Evolutionary conservation across 2,329 filamentous ascomycete species (phyloP), one percentile per base, ranked within the genome.

Genomic region (Dothideomycetes sp.): DNA sequence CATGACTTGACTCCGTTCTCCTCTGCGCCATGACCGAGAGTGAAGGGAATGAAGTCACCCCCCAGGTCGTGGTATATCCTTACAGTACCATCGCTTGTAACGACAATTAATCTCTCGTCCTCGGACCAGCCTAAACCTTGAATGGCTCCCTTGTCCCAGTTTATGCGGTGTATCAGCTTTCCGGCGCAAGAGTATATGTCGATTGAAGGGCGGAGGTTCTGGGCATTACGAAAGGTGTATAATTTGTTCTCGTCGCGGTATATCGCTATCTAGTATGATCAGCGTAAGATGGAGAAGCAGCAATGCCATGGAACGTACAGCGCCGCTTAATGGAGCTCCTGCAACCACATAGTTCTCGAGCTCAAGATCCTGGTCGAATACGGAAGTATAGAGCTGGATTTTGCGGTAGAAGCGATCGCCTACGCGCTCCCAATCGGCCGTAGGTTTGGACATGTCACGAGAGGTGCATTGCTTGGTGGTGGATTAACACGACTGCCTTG

Each of bases 371-470:
- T 84, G 77, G 63, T 94, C 87, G 61, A 96, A 98, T 48, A 96
- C 76, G 49, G 80, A 83, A 45, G 87, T 88, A 69, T 96, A 98
- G 45, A 94, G 77, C 62, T 89, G 84, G 42, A 84, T 80, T 68
- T 94, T 95, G 60, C 89, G 84, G 68, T 96, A 98, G 71, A 93
- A 96, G 55, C 78, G 81, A 63, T 93, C 84, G 57, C 86, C 91
- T 49, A 96, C 78, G 62, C 77, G 83, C 69, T 94, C 87, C 91
- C 91, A 98, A 62, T 89, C 85, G 53, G 85, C 83, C 52, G 85
- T 85, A 55, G 88, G 74, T 55, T 77, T 79, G 45, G 67, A 64
- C 61, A 63, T 64, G 37, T 45, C 46, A 48, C 36, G 27, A 34
- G 30, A 19, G 19, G 34, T 19, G 30, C 31, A 24, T 41, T 8